Evolutionary conservation across 352 stramenopile genomes (phyloP), one percentile per base, ranked within the genome.

Genomic region (Phytophthora constricta): DNA sequence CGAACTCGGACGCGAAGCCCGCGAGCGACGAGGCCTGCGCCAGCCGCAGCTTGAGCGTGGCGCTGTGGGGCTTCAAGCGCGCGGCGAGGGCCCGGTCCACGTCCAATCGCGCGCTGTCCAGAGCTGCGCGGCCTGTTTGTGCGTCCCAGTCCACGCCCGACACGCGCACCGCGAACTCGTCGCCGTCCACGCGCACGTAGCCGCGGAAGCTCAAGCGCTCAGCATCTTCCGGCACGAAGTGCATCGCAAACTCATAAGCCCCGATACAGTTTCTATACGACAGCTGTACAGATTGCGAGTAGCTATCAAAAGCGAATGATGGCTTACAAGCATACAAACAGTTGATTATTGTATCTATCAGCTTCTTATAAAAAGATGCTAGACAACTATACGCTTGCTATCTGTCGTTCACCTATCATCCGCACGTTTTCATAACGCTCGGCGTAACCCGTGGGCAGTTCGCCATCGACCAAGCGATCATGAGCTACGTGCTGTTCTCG

Each of bases 11-110:
- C 17, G 77, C 67, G 23, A 93, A 89, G 27, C 73, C 70, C 13
- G 64, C 69, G 17, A 93, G 66, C 23, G 81, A 86, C 49, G 80
- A 67, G 20, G 83, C 77, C 57, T 91, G 85, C 34, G 65, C 70
- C 42, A 93, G 43, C 14, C 84, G 77, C 33, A 89, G 73, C 69
- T 88, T 84, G 34, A 93, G 64, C 9, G 82, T 82, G 28, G 68
- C 59, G 16, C 59, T 47, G 43, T 90, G 82, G 0, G 70, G 49
- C 7, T 72, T 65, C 9, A 93, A 65, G n/a, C 79, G 70, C 48
- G 43, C 43, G 0, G 83, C 72, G 5, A 93, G 74, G n/a, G 67
- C 50, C n/a, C 74, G 59, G 42, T 92, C 86, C 17, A 84, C 83
- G 45, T 89, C 70, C 49, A 92, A 69, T 33, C 74, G 59, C 9